Conservation (phyloP, 2,329 filamentous ascomycete genomes). For the Fusarium goolgardi region DNA sequence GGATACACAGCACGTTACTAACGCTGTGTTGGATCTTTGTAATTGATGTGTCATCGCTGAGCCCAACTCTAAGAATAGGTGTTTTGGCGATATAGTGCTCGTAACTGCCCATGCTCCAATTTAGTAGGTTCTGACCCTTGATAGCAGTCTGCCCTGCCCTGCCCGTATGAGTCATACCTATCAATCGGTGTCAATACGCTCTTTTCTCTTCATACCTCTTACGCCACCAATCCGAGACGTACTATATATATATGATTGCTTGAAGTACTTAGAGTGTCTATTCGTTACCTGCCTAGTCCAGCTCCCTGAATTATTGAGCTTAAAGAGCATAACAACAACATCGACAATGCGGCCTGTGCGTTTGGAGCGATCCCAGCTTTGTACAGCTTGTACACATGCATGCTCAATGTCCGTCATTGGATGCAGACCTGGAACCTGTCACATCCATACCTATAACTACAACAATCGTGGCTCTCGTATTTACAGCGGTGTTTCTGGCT, state of each 20-base stretch:
- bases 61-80: neutral
- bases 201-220: neutral
- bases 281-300: accelerated
- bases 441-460: neutral
- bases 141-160: neutral
- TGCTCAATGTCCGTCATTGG: neutral
- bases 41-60: neutral
- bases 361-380: slow-evolving; percentile 1
- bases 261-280: neutral
- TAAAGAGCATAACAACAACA: accelerated
- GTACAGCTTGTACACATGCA: neutral
- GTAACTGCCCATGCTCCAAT: neutral
- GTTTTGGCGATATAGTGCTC: neutral
- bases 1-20: neutral
- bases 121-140: neutral
- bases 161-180: neutral
- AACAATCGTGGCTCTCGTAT: accelerated
- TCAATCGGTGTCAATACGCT: neutral
- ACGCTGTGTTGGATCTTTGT: neutral
- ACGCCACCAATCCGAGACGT: accelerated
- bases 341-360: neutral
- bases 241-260: too few species aligned
- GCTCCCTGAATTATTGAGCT: neutral
- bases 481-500: neutral
- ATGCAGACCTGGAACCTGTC: neutral